Base-by-base conservation (phyloP, 2,329 filamentous ascomycete genomes). In the Colletotrichum scovillei region DNA sequence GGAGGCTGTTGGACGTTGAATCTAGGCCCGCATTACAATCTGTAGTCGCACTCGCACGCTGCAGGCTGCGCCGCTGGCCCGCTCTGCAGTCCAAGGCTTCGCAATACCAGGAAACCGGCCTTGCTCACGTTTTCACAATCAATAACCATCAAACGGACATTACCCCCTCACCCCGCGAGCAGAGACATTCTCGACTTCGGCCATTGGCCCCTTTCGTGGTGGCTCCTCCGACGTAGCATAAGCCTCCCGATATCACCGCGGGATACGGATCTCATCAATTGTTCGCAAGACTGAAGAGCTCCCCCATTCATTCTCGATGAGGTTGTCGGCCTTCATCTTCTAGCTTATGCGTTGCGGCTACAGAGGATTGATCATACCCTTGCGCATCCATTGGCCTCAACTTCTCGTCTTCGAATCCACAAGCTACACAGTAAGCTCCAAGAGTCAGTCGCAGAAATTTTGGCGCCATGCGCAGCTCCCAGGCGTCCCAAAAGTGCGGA, bases 231-330 rank as follows among this genome's bases (percentile, higher is more conserved):
- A 49, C 59, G 35, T 64, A 38, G 26, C 19, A 35, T 49, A 64
- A 30, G 53, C 66, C 46, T 55, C 49, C 67, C 55, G 69, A 67
- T 63, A 72, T 63, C 63, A 72, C 69, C 56, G 57, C 56, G 49
- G 67, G 62, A 73, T 57, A 67, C 67, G 60, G 67, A 58, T 71
- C 49, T 60, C 67, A 65, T 57, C 70, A 67, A 66, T 62, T 73
- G 71, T 73, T 71, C 71, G 71, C 71, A 38, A 56, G 30, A 73
- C 35, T 60, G 56, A 70, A 58, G 55, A 71, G 53, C 60, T 28
- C 71, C 56, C 32, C 28, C 16, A n/a, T n/a, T 16, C 38, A 16
- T n/a, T 57, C 14, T 8, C 7, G 42, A 49, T 3, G 52, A 53
- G 16, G 11, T 56, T 60, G 28, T 19, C 52, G 52, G 62, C 55